phyloP scores from a whole-genome alignment of 371 early-diverging fungal species.

The Lichtheimia ornata region DNA sequence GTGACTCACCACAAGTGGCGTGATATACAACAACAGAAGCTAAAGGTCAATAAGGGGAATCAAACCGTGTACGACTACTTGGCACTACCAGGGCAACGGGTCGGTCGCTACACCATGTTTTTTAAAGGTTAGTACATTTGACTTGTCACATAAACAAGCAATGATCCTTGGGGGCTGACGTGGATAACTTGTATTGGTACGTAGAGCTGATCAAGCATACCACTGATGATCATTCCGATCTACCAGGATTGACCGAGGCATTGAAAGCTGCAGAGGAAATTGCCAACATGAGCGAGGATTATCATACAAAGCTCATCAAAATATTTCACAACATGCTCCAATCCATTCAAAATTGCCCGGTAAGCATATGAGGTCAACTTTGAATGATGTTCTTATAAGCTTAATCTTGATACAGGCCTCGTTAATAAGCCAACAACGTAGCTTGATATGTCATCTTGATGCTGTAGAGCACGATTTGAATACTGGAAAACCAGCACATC shows the following conservation, averaged over 20 bases:
- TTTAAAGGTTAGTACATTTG: constrained; percentile 25
- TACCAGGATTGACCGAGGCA: constrained; percentile 27
- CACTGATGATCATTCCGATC: constrained; percentile 34
- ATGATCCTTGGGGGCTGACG: background rate
- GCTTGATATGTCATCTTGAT: constrained; percentile 40
- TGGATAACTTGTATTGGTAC: too few species aligned
- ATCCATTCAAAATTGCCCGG: constrained; percentile 43
- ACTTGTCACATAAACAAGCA: background rate
- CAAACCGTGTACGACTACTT: constrained; percentile 22
- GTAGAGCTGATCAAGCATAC: constrained; percentile 39
- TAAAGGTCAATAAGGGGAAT: constrained; percentile 13
- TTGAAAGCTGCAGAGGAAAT: constrained; percentile 35
- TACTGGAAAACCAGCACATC: constrained; percentile 25
- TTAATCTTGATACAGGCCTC: constrained; percentile 30
- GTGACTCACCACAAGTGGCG: background rate
- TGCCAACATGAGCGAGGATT: constrained; percentile 47
- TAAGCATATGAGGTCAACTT: constrained; percentile 11
- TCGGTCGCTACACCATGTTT: constrained; percentile 48
- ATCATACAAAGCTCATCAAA: constrained; percentile 41
- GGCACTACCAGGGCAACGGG: constrained; percentile 41
- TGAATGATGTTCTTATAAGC: background rate
- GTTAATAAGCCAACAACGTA: constrained; percentile 41
- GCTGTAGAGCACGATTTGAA: constrained; percentile 34
- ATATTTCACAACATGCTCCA: constrained; percentile 43
- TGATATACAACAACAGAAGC: background rate